phyloP scores from a whole-genome alignment of 1,284 basidiomycete species.

The Microbotryum saponariae region DNA sequence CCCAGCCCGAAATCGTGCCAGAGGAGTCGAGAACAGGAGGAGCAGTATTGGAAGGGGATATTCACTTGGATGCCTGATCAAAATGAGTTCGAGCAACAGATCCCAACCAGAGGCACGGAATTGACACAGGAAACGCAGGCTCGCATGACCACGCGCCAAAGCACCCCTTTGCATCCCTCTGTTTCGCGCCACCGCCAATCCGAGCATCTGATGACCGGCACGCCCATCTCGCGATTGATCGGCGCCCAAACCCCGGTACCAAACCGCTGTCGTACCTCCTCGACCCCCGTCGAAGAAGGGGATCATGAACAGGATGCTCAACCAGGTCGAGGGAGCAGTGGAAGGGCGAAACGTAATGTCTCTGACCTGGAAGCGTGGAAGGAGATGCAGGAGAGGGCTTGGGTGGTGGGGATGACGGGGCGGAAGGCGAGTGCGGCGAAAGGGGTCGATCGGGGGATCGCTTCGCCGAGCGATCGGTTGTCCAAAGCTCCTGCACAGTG shows the following conservation, averaged over 20 bases:
- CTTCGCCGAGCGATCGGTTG: background rate
- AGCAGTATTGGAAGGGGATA: conserved; percentile 25
- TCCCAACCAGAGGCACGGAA: background rate
- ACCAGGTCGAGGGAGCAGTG: background rate
- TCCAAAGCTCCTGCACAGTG: background rate
- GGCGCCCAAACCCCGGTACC: conserved; percentile 5
- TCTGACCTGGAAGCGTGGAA: conserved; percentile 28
- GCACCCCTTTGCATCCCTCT: background rate
- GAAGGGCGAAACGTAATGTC: conserved; percentile 3
- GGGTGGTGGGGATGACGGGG: conserved; percentile 20
- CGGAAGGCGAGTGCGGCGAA: conserved; percentile 9
- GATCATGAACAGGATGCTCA: background rate
- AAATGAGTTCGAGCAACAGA: conserved; percentile 13
- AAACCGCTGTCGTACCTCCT: background rate
- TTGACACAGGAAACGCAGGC: background rate
- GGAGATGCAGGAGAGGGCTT: conserved; percentile 32
- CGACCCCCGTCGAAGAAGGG: conserved; percentile 2
- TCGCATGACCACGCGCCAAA: no score
- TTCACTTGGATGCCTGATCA: conserved; percentile 18
- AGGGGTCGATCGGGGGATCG: background rate
- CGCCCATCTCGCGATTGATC: conserved; percentile 5
- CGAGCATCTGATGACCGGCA: background rate
- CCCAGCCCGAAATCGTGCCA: conserved; percentile 4
- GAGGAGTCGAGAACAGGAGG: background rate
- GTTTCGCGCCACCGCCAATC: conserved; percentile 5